Evolutionary conservation across 306 rosid genomes (phyloP).

Genomic region (Macrotyloma uniflorum): DNA sequence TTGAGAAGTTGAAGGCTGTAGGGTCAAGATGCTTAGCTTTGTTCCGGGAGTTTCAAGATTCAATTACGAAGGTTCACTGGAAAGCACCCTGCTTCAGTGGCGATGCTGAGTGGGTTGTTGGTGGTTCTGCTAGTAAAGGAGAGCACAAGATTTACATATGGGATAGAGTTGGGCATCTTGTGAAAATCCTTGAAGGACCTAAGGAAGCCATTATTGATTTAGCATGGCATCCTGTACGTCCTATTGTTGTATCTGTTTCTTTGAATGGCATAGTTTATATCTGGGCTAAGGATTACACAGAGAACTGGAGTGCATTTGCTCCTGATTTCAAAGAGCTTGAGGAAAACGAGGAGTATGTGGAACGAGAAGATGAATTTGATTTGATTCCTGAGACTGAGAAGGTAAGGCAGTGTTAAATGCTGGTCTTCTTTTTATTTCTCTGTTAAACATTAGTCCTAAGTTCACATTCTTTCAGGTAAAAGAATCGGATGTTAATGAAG

Average conservation of each 20-base stretch:
- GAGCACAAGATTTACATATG: slow-evolving; percentile 97
- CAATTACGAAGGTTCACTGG: slow-evolving; percentile 95
- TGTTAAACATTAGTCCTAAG: not conserved
- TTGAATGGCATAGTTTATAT: slow-evolving; percentile 83
- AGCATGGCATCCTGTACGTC: slow-evolving; percentile 97
- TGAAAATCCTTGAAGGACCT: slow-evolving; percentile 98
- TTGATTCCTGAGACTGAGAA: slow-evolving; percentile 84
- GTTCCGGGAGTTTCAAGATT: slow-evolving; percentile 94
- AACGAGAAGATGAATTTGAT: slow-evolving; percentile 97
- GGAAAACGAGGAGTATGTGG: slow-evolving; percentile 94
- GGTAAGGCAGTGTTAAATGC: slow-evolving; percentile 46
- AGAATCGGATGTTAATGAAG: slow-evolving; percentile 78
- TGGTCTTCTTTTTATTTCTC: not conserved
- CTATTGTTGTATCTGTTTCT: slow-evolving; percentile 93
- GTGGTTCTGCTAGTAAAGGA: slow-evolving; percentile 99
- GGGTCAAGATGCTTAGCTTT: slow-evolving; percentile 80
- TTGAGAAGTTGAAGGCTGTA: slow-evolving; percentile 77
- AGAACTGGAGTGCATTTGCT: slow-evolving; percentile 99
- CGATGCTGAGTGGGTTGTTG: slow-evolving; percentile 98
- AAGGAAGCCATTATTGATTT: slow-evolving; percentile 96
- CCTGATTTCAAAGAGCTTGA: slow-evolving; percentile 99
- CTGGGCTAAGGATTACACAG: slow-evolving; percentile 98
- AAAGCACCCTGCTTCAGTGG: slow-evolving; percentile 99
- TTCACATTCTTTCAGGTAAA: slow-evolving; percentile 60
- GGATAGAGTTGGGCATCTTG: slow-evolving; percentile 97